Evolutionary conservation across 495 filamentous ascomycete genomes (phyloP), one percentile per base, ranked within the genome.

Genomic region (Lasiosphaeria miniovina): DNA sequence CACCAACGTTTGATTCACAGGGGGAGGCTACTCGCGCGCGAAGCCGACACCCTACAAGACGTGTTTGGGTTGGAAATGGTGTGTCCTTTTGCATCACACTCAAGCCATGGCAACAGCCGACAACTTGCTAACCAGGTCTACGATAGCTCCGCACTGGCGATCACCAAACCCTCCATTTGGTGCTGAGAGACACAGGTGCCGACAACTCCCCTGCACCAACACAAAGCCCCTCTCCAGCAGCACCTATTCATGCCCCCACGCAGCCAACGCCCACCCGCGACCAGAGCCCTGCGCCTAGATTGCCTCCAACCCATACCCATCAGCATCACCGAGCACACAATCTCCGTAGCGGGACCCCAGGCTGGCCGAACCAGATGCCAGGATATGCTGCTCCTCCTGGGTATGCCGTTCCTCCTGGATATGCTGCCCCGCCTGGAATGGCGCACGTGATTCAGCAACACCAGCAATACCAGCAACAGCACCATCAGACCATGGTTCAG

Each of bases 1-100:
- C 74, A 74, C 4, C 87, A 90, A 65, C 77, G 87, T 10, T 67
- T 92, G 48, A 90, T 91, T 33, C 85, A 88, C 61, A 75, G 82
- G 57, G 89, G 88, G 7, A 83, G 82, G 52, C 70, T 83, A 38
- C 74, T 90, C 17, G 59, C 70, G 17, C 76, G 79, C 58, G 79
- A 86, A 17, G 72, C 62, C 15, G 77, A 79, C 34, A 86, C 78
- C 0, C 73, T 92, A 67, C 62, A 76, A 48, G 80, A 82, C 15
- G 68, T 90, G 0, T 82, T 91, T 64, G 80, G 80, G 4, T 72
- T 78, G 52, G 71, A 81, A 35, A 65, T 79, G 59, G 87, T 90
- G 75, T 64, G 83, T 75, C 10, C 41, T 14, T 40, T 35, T n/a
- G 33, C 46, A 17, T n/a, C 51, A 38, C 12, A 40, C 12, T 7